A percentile compares a stretch with the other conserved stretches of the same genome.
Evolutionary conservation across 2,329 filamentous ascomycete species (phyloP).

Genomic region (Lecanoromycetidae sp.): DNA sequence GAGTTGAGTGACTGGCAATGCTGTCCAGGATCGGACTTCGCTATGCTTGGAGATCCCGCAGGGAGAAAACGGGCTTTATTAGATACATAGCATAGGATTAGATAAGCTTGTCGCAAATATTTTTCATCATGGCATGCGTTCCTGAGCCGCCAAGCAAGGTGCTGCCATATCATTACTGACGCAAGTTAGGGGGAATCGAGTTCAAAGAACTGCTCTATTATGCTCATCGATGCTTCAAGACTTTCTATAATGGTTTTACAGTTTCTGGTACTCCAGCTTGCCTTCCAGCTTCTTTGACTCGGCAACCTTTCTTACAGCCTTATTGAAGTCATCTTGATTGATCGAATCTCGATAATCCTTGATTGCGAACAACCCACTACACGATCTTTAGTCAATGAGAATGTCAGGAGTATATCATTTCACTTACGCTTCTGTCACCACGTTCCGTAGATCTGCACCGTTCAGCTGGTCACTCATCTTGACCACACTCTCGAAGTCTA

Average conservation of each 20-base stretch:
- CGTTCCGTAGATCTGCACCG: conserved; percentile 91
- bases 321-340: conserved; percentile 99
- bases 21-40: too few relatives aligned
- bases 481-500: conserved; percentile 97
- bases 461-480: conserved; percentile 99
- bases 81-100: too few relatives aligned
- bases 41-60: too few relatives aligned
- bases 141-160: too few relatives aligned
- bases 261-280: conserved; percentile 94
- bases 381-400: conserved; percentile 3
- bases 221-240: background rate
- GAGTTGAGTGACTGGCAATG: too few relatives aligned
- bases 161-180: too few relatives aligned
- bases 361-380: conserved; percentile 86
- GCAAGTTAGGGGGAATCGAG: too few relatives aligned
- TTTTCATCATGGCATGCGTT: too few relatives aligned
- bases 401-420: conserved; percentile 17
- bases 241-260: conserved; percentile 41
- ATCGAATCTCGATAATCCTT: conserved; percentile 94
- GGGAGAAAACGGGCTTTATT: too few relatives aligned
- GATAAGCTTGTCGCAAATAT: too few relatives aligned
- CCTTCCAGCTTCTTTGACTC: conserved; percentile 98
- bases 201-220: background rate
- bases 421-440: conserved; percentile 91
- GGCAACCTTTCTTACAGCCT: conserved; percentile 92